Evolutionary conservation across 169 alveolate genomes (phyloP), one percentile per base, ranked within the genome.

Genomic region (Plasmodium gonderi): DNA sequence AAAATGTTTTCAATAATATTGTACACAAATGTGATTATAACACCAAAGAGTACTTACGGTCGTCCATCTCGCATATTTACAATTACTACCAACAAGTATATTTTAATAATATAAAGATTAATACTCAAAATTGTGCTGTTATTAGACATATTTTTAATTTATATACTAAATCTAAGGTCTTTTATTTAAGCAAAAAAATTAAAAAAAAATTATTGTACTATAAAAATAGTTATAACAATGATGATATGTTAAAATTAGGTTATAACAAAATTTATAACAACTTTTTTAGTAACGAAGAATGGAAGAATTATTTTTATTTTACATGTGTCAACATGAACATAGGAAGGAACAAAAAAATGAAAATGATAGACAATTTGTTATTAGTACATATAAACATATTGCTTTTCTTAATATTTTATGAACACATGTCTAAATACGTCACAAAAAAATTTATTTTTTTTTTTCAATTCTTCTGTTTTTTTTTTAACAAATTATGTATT

Each of bases 11-110:
- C 23, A 77, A 65, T n/a, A 60, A 69, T 40, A 90, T 90, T 31
- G 74, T 90, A 29, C 47, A 49, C 20, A 90, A 65, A n/a, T 90
- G 94, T 51, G 94, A 90, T 49, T 90, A 90, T 42, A 90, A 90
- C 90, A 90, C 94, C 4, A 90, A 90, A 72, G 94, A 90, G 80
- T 90, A 90, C 54, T 90, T 90, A 67, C 67, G 94, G 12, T 90
- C 94, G 7, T 90, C 91, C 54, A 65, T 90, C 33, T 90, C 94
- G 14, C 74, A 65, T 49, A 90, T 90, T 40, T 90, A 90, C 80
- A 90, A 90, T 49, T 78, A 33, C n/a, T 90, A 90, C 54, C 94
- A 90, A 64, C 94, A 90, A 74, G 54, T 54, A 72, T 11, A 90
- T 90, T 54, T 90, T 12, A 14, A 20, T n/a, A 79, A 68, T 69